A percentile compares a stretch with the other conserved stretches of the same genome.
These are phyloP conservation scores for Pedinophyceae sp. DNA, from an alignment of 139 green algal species.

Conservation along the genomic window DNA sequence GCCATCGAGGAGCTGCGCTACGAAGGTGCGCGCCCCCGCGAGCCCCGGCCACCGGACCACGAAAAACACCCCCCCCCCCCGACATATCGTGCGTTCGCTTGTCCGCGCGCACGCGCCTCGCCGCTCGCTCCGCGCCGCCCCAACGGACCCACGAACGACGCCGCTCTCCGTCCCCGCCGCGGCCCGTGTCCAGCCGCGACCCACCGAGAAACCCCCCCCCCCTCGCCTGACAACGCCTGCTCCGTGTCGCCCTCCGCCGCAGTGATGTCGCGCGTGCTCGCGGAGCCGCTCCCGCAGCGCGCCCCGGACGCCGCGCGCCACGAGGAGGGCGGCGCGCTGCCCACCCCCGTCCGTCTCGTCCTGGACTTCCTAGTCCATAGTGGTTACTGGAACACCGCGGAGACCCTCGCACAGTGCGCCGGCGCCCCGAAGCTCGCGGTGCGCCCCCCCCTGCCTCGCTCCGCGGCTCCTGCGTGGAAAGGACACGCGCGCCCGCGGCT, in stretches of 20 bases:
- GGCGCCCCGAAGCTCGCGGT: not conserved
- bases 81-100: slow-evolving; percentile 4
- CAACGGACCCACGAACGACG: not conserved
- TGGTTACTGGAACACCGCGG: not conserved
- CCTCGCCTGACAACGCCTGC: too few relatives aligned
- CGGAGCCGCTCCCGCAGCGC: not conserved
- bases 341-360: too few relatives aligned
- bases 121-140: not conserved
- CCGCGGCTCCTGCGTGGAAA: too few relatives aligned
- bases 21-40: slow-evolving; percentile 20
- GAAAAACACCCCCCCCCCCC: not conserved
- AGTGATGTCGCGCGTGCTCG: not conserved
- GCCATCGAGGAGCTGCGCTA: not conserved
- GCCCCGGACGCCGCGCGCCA: not conserved
- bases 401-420: not conserved
- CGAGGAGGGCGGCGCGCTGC: not conserved
- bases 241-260: not conserved
- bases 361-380: not conserved
- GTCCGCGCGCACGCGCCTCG: not conserved
- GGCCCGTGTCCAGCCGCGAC: too few relatives aligned
- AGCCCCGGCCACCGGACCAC: slow-evolving; percentile 21
- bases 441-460: too few relatives aligned
- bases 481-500: not conserved
- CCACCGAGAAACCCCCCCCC: too few relatives aligned
- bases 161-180: too few relatives aligned